phyloP scores from a whole-genome alignment of 192 early-diverging fungal genomes.

The Backusella circina region DNA sequence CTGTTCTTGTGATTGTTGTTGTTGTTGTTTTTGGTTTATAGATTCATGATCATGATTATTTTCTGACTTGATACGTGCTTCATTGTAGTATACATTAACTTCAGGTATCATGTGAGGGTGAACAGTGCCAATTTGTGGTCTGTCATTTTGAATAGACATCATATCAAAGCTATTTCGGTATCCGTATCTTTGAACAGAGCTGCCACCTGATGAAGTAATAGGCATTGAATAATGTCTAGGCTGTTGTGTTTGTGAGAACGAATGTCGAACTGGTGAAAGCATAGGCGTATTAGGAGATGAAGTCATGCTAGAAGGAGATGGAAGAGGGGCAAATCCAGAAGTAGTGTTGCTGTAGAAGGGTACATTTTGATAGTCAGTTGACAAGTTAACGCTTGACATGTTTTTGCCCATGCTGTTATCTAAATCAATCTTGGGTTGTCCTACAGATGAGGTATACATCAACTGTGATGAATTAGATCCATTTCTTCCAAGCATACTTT shows the following conservation, averaged over 20 bases:
- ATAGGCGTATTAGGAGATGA: constrained; percentile 20
- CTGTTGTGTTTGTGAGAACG: constrained; percentile 12
- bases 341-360: neutral
- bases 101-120: constrained; percentile 22
- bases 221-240: constrained; percentile 14
- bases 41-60: neutral
- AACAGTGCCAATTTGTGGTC: neutral
- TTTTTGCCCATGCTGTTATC: neutral
- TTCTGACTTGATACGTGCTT: neutral
- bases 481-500: neutral
- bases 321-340: constrained; percentile 6
- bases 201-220: neutral
- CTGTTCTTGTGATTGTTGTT: constrained; percentile 7
- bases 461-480: neutral
- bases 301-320: constrained; percentile 18
- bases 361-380: constrained; percentile 1
- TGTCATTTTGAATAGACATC: constrained; percentile 9
- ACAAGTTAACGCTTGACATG: neutral
- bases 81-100: neutral
- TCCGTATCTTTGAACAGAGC: neutral
- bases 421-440: constrained; percentile 1
- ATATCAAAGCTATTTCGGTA: constrained; percentile 18
- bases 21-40: neutral
- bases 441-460: constrained; percentile 1
- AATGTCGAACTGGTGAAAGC: constrained; percentile 18